A percentile compares a stretch with the other conserved stretches of the same genome.
These are phyloP conservation scores for Eucalyptus tenuipes DNA, from an alignment of 345 rosid genomes.

Conservation along the genomic window DNA sequence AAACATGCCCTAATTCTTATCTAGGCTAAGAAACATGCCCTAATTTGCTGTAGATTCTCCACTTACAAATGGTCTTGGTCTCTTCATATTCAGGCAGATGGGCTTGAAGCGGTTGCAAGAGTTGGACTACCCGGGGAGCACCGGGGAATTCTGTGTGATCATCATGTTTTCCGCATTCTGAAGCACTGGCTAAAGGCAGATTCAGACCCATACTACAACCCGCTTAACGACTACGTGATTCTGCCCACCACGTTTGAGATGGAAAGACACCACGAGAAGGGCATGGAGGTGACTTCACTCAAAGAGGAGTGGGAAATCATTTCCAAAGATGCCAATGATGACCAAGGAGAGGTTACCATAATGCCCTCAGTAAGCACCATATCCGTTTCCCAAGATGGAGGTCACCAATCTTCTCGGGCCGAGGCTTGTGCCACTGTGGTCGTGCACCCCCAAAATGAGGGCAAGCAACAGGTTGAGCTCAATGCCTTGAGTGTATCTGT, in stretches of 20 bases:
- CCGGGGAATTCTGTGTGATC: slow-evolving; percentile 80
- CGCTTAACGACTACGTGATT: slow-evolving; percentile 76
- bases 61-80: background rate
- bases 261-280: slow-evolving; percentile 47
- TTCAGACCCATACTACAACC: slow-evolving; percentile 82
- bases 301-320: slow-evolving; percentile 90
- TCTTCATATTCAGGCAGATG: slow-evolving; percentile 56
- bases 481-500: slow-evolving; percentile 64
- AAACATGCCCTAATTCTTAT: background rate
- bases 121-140: slow-evolving; percentile 95
- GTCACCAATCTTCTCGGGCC: slow-evolving; percentile 14
- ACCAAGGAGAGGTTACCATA: background rate
- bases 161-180: slow-evolving; percentile 73
- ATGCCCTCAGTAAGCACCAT: slow-evolving; percentile 35
- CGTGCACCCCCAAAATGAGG: slow-evolving; percentile 39
- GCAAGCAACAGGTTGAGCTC: slow-evolving; percentile 63
- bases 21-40: background rate
- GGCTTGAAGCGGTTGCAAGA: slow-evolving; percentile 85
- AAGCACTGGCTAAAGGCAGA: slow-evolving; percentile 88
- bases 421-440: slow-evolving; percentile 58
- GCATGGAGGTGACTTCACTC: slow-evolving; percentile 60
- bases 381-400: slow-evolving; percentile 30
- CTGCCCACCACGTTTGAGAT: slow-evolving; percentile 63
- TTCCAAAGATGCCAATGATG: background rate
- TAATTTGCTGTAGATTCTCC: background rate